Percentiles rank a stretch among this genome's conserved stretches.
Conservation (phyloP, 83 land plant species). For the Picea abies region DNA sequence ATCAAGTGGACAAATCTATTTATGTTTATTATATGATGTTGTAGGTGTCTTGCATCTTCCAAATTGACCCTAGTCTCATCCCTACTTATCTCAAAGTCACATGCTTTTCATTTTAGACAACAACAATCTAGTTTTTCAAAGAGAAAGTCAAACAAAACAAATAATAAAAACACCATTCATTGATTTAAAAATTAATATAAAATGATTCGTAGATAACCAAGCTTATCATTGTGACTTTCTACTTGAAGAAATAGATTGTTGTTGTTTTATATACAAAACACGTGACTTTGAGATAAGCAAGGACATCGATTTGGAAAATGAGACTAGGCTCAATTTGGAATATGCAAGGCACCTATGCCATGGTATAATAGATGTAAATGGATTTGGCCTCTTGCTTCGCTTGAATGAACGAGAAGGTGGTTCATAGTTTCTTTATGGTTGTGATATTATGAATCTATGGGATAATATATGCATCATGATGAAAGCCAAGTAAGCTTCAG, state of each 20-base stretch:
- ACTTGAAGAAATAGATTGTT: no score
- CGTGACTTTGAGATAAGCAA: slow-evolving; percentile 41
- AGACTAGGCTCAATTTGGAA: slow-evolving; percentile 38
- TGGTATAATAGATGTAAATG: slow-evolving; percentile 64
- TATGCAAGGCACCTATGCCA: slow-evolving; percentile 23
- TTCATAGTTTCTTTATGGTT: slow-evolving; percentile 51
- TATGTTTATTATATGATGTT: slow-evolving; percentile 60
- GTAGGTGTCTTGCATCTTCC: slow-evolving; percentile 54
- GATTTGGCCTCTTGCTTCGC: slow-evolving; percentile 68
- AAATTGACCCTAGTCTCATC: slow-evolving; percentile 41
- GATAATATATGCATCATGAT: slow-evolving; percentile 62
- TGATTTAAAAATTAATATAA: no score
- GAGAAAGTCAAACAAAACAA: not conserved
- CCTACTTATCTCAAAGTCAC: slow-evolving; percentile 37
- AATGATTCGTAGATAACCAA: not conserved
- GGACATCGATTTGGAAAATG: slow-evolving; percentile 40
- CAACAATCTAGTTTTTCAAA: not conserved
- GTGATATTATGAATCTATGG: slow-evolving; percentile 77
- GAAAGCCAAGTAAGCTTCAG: slow-evolving; percentile 49
- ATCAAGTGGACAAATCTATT: slow-evolving; percentile 78
- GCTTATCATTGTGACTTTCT: not conserved
- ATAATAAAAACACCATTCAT: not conserved
- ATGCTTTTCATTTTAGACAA: slow-evolving; percentile 39
- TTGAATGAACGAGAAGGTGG: slow-evolving; percentile 45
- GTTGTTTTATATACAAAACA: slow-evolving; percentile 44